phyloP scores from a whole-genome alignment of 1,284 basidiomycete genomes.

The Moesziomyces aphidis region DNA sequence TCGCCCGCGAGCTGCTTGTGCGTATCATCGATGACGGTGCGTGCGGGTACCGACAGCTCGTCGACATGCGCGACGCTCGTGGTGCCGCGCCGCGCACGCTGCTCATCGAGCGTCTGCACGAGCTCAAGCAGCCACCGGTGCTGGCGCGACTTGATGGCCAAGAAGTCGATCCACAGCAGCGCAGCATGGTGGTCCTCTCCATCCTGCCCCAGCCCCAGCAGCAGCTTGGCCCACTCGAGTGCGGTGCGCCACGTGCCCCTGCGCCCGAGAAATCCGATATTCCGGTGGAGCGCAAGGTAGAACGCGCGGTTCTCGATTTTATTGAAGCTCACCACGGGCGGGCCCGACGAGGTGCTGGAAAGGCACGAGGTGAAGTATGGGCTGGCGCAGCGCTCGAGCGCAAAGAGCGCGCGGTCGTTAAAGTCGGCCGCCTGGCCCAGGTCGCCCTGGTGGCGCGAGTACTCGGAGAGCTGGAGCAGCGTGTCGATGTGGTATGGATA shows the following conservation, averaged over 20 bases:
- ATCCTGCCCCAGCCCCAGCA: slow-evolving; percentile 55
- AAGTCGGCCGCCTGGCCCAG: slow-evolving; percentile 65
- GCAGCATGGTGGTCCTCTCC: slow-evolving; percentile 63
- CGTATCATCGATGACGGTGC: slow-evolving; percentile 44
- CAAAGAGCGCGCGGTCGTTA: slow-evolving; percentile 64
- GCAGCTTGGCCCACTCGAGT: slow-evolving; percentile 65
- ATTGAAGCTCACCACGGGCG: slow-evolving; percentile 58
- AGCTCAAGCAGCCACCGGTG: slow-evolving; percentile 60
- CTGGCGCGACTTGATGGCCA: slow-evolving; percentile 62
- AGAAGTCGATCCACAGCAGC: slow-evolving; percentile 66
- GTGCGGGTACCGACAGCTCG: slow-evolving; percentile 37
- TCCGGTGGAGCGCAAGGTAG: slow-evolving; percentile 62
- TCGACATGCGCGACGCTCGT: slow-evolving; percentile 21
- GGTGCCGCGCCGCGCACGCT: slow-evolving; percentile 11
- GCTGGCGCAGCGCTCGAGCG: slow-evolving; percentile 59
- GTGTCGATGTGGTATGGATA: slow-evolving; percentile 67
- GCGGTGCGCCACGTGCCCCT: slow-evolving; percentile 66
- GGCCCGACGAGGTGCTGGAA: slow-evolving; percentile 51
- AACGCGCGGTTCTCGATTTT: slow-evolving; percentile 64
- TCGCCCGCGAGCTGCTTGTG: slow-evolving; percentile 46
- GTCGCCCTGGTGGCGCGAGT: slow-evolving; percentile 65
- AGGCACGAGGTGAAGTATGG: slow-evolving; percentile 59
- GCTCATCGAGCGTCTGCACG: slow-evolving; percentile 49
- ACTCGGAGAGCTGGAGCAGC: slow-evolving; percentile 62
- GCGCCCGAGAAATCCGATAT: slow-evolving; percentile 60